These are phyloP conservation scores for Aspergillus hancockii DNA, from an alignment of 495 filamentous ascomycete genomes.

Conservation along the genomic window DNA sequence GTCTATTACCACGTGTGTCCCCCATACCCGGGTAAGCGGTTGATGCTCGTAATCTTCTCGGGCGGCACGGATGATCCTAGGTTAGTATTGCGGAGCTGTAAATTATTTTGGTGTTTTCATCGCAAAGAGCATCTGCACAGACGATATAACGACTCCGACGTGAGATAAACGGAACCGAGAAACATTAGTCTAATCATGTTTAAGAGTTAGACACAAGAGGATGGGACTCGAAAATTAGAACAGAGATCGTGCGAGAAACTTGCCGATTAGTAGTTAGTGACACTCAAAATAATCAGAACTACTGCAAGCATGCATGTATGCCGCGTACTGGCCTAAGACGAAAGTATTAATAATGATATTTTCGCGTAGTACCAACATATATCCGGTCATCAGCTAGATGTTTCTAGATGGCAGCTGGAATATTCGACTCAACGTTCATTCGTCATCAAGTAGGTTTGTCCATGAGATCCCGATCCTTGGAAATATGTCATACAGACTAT, in stretches of 20 bases:
- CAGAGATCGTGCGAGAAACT: not conserved
- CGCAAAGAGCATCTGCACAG: not conserved
- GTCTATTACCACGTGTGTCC: conserved; percentile 1
- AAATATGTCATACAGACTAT: conserved; percentile 1
- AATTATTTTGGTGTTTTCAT: not conserved
- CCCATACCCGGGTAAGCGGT: not conserved
- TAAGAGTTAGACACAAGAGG: not conserved
- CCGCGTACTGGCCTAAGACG: not conserved
- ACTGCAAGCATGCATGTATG: not conserved
- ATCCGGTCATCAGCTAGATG: conserved; percentile 10
- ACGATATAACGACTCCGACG: no score
- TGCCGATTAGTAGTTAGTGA: not conserved
- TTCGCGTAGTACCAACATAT: no score
- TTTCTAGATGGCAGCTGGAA: conserved; percentile 38
- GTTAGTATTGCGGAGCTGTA: not conserved
- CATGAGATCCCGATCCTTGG: conserved; percentile 1
- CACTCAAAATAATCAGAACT: not conserved
- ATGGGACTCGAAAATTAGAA: not conserved
- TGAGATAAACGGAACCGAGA: no score
- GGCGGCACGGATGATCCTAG: conserved; percentile 2
- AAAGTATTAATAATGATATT: conserved; percentile 1
- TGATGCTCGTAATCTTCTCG: conserved; percentile 5
- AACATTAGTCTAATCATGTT: not conserved
- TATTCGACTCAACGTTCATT: conserved; percentile 14
- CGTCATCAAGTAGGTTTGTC: not conserved